Conservation (phyloP, 768 basidiomycete genomes). For the Cystobasidiopsis lactophilus region DNA sequence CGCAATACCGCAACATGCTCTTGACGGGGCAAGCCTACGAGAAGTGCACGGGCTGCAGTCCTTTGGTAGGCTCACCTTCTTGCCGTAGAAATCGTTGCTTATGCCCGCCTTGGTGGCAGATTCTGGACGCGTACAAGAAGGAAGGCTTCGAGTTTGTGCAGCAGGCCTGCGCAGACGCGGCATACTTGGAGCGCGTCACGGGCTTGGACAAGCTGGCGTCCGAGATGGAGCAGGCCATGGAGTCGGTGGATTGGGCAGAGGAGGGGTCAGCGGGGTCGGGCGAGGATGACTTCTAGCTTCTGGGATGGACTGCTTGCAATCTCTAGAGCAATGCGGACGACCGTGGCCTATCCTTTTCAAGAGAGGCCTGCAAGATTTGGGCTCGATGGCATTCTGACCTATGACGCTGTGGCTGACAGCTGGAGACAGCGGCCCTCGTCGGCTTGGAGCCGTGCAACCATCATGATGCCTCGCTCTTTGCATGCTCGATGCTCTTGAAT, state of each 20-base stretch:
- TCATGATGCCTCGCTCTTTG: too few species aligned
- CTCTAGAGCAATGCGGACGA: too few species aligned
- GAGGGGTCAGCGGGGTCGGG: conserved; percentile 27
- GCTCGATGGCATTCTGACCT: too few species aligned
- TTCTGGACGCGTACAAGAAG: conserved; percentile 58
- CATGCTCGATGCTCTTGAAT: too few species aligned
- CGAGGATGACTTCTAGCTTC: conserved; percentile 22
- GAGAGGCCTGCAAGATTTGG: too few species aligned
- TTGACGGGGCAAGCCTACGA: conserved; percentile 72
- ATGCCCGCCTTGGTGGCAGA: too few species aligned
- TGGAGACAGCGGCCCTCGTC: too few species aligned
- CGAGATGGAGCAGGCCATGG: conserved; percentile 49
- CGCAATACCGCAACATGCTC: conserved; percentile 60
- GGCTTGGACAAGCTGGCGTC: conserved; percentile 55
- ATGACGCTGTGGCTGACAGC: too few species aligned
- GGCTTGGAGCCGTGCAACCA: too few species aligned
- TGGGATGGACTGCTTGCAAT: too few species aligned
- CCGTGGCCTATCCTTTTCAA: too few species aligned
- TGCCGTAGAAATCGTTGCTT: conserved; percentile 16
- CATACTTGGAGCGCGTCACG: conserved; percentile 50
- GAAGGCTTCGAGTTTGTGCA: conserved; percentile 59
- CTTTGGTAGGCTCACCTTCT: too few species aligned
- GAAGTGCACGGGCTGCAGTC: conserved; percentile 74
- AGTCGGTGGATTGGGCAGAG: conserved; percentile 44
- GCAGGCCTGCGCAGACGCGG: conserved; percentile 58